A percentile compares a stretch with the other conserved stretches of the same genome.
These are phyloP conservation scores for Ogataea thermomethanolica DNA, from an alignment of 805 yeast species.

Conservation along the genomic window DNA sequence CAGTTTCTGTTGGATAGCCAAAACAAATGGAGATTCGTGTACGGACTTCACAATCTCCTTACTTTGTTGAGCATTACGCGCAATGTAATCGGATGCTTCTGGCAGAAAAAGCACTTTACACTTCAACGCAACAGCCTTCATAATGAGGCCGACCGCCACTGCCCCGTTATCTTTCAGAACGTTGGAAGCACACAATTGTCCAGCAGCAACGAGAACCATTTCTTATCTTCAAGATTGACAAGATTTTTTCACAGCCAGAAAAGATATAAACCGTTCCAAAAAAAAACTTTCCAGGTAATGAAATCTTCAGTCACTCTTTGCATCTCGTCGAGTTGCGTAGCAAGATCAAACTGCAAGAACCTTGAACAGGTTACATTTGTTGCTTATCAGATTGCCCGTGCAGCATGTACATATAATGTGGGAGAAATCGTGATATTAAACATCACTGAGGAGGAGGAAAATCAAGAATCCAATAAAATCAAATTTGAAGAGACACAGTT, in stretches of 20 bases:
- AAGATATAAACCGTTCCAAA: conserved; percentile 1
- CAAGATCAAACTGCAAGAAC: conserved; percentile 52
- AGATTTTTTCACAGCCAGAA: conserved; percentile 1
- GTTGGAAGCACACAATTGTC: conserved; percentile 78
- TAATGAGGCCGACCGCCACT: conserved; percentile 55
- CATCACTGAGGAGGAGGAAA: conserved; percentile 33
- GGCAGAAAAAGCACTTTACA: conserved; percentile 80
- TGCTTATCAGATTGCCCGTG: conserved; percentile 76
- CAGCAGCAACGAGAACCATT: conserved; percentile 72
- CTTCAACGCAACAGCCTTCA: conserved; percentile 56
- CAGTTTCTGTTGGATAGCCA: conserved; percentile 46
- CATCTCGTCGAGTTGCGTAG: conserved; percentile 66
- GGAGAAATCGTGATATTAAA: conserved; percentile 74
- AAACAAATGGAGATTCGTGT: conserved; percentile 39
- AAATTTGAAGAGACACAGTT: conserved; percentile 30
- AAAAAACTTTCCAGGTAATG: conserved; percentile 2
- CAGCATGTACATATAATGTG: conserved; percentile 65
- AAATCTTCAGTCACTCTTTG: conserved; percentile 46
- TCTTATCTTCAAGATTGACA: conserved; percentile 5
- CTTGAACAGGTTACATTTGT: conserved; percentile 70
- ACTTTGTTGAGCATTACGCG: conserved; percentile 66
- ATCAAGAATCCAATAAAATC: conserved; percentile 28
- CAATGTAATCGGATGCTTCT: conserved; percentile 89
- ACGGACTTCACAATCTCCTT: conserved; percentile 50
- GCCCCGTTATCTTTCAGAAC: conserved; percentile 56